A percentile compares a stretch with the other conserved stretches of the same genome.
Evolutionary conservation across 148 eudicot genomes (phyloP).

Genomic region (Fagopyrum tataricum): DNA sequence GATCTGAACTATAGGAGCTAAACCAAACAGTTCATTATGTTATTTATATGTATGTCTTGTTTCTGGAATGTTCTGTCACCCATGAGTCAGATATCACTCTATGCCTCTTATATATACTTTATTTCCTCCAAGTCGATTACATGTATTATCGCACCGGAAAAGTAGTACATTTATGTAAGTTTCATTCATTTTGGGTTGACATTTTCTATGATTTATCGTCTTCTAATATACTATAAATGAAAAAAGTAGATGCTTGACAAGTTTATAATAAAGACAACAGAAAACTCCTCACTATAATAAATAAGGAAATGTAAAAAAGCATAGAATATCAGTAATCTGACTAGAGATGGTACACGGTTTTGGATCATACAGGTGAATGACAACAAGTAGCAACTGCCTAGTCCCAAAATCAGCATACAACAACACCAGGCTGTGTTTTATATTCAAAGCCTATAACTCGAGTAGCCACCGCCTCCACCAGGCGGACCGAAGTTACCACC

Average conservation of each 20-base stretch:
- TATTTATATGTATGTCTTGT: neutral
- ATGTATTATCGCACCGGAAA: too few species aligned
- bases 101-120: too few species aligned
- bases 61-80: too few species aligned
- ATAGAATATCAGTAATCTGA: neutral
- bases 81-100: too few species aligned
- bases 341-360: slow-evolving; percentile 8
- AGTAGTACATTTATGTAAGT: too few species aligned
- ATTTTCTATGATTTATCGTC: too few species aligned
- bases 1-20: slow-evolving; percentile 27
- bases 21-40: neutral
- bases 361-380: neutral
- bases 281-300: too few species aligned
- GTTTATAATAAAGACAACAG: too few species aligned
- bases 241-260: too few species aligned
- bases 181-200: too few species aligned
- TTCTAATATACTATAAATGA: too few species aligned
- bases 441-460: slow-evolving; percentile 8
- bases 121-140: too few species aligned
- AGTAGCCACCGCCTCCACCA: neutral
- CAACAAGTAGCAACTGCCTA: neutral
- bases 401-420: neutral
- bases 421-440: neutral
- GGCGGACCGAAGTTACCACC: slow-evolving; percentile 7
- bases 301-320: slow-evolving; percentile 1